These are phyloP conservation scores for Podospora anserina DNA, from an alignment of 495 filamentous ascomycete genomes.

Conservation along the genomic window DNA sequence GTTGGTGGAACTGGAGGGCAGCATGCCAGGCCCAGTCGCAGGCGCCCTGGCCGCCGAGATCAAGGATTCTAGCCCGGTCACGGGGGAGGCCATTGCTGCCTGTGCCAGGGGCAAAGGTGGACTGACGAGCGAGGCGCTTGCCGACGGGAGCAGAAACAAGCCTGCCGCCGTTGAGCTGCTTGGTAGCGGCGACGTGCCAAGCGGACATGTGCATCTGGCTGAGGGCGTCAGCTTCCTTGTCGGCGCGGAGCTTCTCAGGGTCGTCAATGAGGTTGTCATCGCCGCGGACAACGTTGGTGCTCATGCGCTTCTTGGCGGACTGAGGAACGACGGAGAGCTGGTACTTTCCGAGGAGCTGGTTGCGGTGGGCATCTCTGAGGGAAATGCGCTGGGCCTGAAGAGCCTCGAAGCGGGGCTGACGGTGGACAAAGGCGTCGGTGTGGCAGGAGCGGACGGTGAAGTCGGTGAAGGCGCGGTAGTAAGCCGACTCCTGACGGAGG, in stretches of 20 bases:
- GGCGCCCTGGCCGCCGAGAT: constrained; percentile 78
- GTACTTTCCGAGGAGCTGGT: constrained; percentile 75
- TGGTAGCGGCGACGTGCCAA: constrained; percentile 79
- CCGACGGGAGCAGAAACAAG: constrained; percentile 74
- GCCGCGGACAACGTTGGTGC: constrained; percentile 55
- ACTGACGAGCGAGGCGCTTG: constrained; percentile 53
- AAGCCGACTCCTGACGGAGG: constrained; percentile 69
- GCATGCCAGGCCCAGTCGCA: constrained; percentile 97
- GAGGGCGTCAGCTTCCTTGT: constrained; percentile 76
- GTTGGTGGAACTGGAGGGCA: constrained; percentile 76
- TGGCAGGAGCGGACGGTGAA: constrained; percentile 55
- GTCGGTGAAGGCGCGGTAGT: constrained; percentile 84
- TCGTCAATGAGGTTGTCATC: constrained; percentile 52
- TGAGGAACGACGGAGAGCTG: constrained; percentile 57
- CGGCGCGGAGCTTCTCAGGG: constrained; percentile 61
- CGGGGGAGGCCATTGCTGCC: constrained; percentile 39
- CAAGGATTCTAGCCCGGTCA: constrained; percentile 67
- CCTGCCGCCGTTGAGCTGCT: constrained; percentile 73
- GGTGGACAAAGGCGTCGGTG: constrained; percentile 77
- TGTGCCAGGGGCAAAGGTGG: constrained; percentile 42
- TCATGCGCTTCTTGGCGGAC: constrained; percentile 57
- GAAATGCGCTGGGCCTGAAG: constrained; percentile 76
- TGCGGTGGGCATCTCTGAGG: constrained; percentile 59
- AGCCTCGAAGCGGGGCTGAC: constrained; percentile 81
- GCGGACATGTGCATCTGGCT: constrained; percentile 68